Conservation (phyloP, 495 filamentous ascomycete genomes). For the Ramalina intermedia region DNA sequence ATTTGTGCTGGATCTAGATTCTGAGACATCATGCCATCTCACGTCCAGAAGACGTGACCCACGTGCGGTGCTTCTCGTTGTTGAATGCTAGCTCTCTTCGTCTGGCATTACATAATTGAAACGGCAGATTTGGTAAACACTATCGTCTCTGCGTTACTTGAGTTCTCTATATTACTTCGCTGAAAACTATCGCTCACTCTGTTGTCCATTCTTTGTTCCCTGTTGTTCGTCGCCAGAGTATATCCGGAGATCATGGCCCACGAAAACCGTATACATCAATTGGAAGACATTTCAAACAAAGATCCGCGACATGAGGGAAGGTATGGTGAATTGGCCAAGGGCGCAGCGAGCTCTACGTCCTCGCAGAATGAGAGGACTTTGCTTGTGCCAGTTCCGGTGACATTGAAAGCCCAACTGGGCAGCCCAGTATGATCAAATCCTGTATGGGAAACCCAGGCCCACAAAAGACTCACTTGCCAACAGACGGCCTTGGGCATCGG, state of each 20-base stretch:
- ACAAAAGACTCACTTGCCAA: background rate
- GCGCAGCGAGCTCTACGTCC: conserved; percentile 3
- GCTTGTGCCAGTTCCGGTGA: conserved; percentile 18
- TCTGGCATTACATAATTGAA: too few species aligned
- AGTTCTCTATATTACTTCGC: too few species aligned
- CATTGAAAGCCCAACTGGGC: conserved; percentile 20
- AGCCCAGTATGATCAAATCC: conserved; percentile 12
- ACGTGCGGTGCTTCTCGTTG: too few species aligned
- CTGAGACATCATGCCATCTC: too few species aligned
- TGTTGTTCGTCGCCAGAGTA: background rate
- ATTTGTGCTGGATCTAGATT: too few species aligned
- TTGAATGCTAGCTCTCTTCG: too few species aligned
- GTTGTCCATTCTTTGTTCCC: background rate
- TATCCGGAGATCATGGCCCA: conserved; percentile 6
- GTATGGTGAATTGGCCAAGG: conserved; percentile 6
- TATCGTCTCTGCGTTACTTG: too few species aligned
- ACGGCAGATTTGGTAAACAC: too few species aligned
- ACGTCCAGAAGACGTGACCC: too few species aligned
- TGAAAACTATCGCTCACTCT: too few species aligned
- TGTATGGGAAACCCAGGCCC: background rate
- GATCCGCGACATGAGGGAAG: conserved; percentile 12
- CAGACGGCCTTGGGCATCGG: conserved; percentile 33
- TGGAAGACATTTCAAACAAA: conserved; percentile 15
- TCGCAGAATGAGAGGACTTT: conserved; percentile 8
- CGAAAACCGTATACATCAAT: conserved; percentile 16